Percentiles rank a stretch among this genome's conserved stretches.
phyloP scores from a whole-genome alignment of 768 basidiomycete species.

The Ramaria sp. region DNA sequence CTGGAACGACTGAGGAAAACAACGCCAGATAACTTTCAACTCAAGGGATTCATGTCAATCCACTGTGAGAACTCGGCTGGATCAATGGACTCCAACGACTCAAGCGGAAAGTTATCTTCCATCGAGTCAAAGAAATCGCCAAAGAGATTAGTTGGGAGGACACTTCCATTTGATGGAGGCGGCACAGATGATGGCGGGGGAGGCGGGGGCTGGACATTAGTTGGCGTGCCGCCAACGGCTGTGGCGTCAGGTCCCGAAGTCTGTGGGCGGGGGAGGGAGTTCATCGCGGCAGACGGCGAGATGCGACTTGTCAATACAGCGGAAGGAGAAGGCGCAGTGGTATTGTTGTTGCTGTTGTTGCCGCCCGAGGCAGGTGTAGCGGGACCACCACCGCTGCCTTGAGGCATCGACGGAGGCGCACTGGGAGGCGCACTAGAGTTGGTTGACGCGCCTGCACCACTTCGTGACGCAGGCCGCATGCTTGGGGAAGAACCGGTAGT shows the following conservation, averaged over 20 bases:
- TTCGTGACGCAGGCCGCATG: slow-evolving; percentile 19
- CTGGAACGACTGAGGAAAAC: background rate
- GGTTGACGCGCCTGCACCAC: slow-evolving; percentile 10
- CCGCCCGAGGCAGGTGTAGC: slow-evolving; percentile 23
- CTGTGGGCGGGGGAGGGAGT: slow-evolving; percentile 4
- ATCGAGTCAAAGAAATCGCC: slow-evolving; percentile 3
- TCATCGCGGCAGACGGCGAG: slow-evolving; percentile 5
- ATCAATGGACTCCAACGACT: background rate
- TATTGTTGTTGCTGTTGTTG: slow-evolving; percentile 11
- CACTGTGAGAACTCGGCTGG: slow-evolving; percentile 5
- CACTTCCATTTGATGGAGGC: background rate
- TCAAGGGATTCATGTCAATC: slow-evolving; percentile 8
- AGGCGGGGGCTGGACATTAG: background rate
- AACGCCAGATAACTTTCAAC: background rate
- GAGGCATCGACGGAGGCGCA: slow-evolving; percentile 1
- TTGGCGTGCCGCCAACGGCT: background rate
- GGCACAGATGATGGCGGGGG: slow-evolving; percentile 1
- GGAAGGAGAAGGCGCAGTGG: slow-evolving; percentile 29
- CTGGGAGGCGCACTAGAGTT: background rate
- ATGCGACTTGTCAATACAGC: slow-evolving; percentile 19
- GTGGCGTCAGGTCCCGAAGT: background rate
- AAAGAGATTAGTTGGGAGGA: background rate
- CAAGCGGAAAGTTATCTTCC: slow-evolving; percentile 4
- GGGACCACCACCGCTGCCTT: slow-evolving; percentile 23
- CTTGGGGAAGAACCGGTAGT: slow-evolving; percentile 36